Evolutionary conservation across 805 yeast species (phyloP).

Genomic region (Yamadazyma tumulicola): DNA sequence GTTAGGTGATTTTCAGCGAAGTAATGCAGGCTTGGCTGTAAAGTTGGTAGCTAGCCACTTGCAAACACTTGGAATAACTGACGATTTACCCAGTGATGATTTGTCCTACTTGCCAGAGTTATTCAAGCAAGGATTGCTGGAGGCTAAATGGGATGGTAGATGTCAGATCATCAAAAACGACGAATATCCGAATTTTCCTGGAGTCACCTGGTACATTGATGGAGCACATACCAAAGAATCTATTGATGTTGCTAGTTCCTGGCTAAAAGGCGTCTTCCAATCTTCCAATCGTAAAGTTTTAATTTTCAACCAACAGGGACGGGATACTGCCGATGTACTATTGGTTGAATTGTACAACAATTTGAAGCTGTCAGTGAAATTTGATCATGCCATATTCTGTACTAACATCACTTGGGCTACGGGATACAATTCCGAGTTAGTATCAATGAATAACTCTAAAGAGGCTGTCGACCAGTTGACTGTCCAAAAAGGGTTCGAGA

Average conservation of each 20-base stretch:
- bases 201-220: constrained; percentile 78
- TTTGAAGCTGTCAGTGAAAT: constrained; percentile 38
- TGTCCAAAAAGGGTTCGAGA: constrained; percentile 74
- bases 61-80: constrained; percentile 39
- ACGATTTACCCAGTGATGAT: constrained; percentile 18
- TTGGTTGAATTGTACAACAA: constrained; percentile 49
- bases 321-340: constrained; percentile 70
- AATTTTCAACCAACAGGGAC: constrained; percentile 89
- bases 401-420: constrained; percentile 90
- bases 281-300: constrained; percentile 39
- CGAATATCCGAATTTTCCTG: constrained; percentile 34
- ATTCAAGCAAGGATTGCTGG: constrained; percentile 56
- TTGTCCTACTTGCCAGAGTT: constrained; percentile 41
- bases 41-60: constrained; percentile 64
- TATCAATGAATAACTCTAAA: constrained; percentile 79
- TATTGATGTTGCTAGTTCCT: constrained; percentile 70
- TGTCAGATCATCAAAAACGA: constrained; percentile 69
- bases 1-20: constrained; percentile 78
- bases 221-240: constrained; percentile 97
- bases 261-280: constrained; percentile 51
- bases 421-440: constrained; percentile 82
- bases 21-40: constrained; percentile 86
- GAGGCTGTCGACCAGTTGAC: constrained; percentile 74
- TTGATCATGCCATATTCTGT: constrained; percentile 79
- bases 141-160: constrained; percentile 91